These are phyloP conservation scores for Paraurostyla sp. DNA, from an alignment of 73 alveolate species.

Conservation along the genomic window DNA sequence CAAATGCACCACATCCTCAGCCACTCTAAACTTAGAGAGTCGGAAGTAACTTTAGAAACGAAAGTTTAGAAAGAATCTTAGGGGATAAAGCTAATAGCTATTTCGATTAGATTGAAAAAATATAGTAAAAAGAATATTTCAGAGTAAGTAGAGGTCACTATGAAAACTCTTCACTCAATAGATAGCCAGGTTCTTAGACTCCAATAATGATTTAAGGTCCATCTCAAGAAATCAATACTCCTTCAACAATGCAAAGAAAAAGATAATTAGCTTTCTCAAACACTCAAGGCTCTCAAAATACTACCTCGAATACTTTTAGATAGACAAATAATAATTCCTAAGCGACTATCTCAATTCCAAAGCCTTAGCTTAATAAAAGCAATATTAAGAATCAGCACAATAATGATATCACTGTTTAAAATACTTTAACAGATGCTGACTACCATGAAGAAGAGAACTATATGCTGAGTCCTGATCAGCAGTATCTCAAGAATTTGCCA, in stretches of 20 bases:
- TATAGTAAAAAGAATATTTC: not conserved
- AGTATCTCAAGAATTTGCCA: no score
- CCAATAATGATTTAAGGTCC: slow-evolving; percentile 1
- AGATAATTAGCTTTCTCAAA: slow-evolving; percentile 6
- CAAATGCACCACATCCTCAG: no score
- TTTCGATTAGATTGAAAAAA: slow-evolving; percentile 19
- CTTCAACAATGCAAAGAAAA: not conserved
- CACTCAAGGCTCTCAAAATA: not conserved
- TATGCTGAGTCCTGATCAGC: no score
- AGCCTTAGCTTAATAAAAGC: no score
- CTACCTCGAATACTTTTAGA: no score
- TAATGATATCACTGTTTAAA: no score
- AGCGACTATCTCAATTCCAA: no score
- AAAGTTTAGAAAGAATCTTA: slow-evolving; percentile 29
- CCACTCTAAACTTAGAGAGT: no score
- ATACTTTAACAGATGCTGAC: no score
- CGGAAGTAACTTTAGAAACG: slow-evolving; percentile 28
- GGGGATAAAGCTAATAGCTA: slow-evolving; percentile 28
- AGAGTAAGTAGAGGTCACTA: not conserved
- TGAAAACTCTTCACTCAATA: not conserved
- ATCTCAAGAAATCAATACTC: not conserved
- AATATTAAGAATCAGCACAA: no score
- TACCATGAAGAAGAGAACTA: no score
- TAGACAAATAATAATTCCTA: no score
- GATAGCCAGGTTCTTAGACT: not conserved